Evolutionary conservation across 2,329 filamentous ascomycete genomes (phyloP), one percentile per base, ranked within the genome.

Genomic region (Fusarium tuaranense): DNA sequence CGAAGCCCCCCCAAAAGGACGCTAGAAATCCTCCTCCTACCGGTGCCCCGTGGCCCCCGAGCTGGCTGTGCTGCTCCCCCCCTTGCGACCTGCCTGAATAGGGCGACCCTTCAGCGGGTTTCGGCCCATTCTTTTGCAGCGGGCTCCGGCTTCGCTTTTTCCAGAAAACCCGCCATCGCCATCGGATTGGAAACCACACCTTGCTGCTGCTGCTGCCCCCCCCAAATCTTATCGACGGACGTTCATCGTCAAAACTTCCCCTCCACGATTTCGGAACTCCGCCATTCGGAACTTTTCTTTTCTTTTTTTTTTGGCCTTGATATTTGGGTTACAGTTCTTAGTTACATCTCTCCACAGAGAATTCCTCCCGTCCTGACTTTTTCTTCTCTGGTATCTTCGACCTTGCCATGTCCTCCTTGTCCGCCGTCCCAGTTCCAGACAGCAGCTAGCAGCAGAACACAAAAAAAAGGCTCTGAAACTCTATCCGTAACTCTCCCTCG

Each of bases 151-250:
- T 74, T 74, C 74, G 72, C 68, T 77, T 77, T 74, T 78, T 78
- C 74, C 65, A 76, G 76, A 78, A 78, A 76, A 72, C 73, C 72
- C 71, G 65, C 67, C 72, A 71, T 77, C 70, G 71, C 64, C 60
- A 46, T 55, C 51, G 51, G 51, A 55, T 55, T 55, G 51, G 51
- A 55, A 53, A 55, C 51, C 51, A 34, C 51, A 34, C 51, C 27
- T 30, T 55, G 51, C 30, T 32, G 30, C 30, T 32, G 30, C 30
- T 32, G 34, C 20, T 46, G 12, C 48, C 51, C 27, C 51, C 34
- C 34, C 34, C 34, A 14, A 36, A 36, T 36, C 34, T 36, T 14
- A 36, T 36, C 34, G 34, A 36, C 34, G 34, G 51, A 55, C 51
- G 27, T 51, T 27, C 44, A 71, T 67, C 61, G 67, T 67, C 61